These are phyloP conservation scores for Clonostachys rhizophaga DNA, from an alignment of 2,329 filamentous ascomycete species.

Conservation along the genomic window DNA sequence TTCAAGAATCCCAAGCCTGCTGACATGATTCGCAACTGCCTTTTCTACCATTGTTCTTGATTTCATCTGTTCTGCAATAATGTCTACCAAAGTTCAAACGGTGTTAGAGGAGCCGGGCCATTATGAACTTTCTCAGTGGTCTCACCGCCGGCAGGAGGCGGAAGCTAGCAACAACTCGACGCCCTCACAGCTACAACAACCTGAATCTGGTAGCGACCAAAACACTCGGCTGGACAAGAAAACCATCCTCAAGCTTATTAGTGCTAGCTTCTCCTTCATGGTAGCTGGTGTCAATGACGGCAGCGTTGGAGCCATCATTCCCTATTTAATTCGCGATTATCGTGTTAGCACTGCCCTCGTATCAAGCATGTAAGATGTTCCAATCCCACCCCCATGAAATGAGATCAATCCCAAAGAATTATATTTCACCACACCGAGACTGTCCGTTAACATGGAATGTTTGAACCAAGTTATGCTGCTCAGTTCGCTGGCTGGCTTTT, in stretches of 20 bases:
- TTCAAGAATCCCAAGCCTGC: no score
- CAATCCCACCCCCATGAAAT: neutral
- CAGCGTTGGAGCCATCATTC: slow-evolving; percentile 57
- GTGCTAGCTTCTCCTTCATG: slow-evolving; percentile 58
- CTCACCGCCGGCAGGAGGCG: no score
- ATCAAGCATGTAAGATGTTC: slow-evolving; percentile 37
- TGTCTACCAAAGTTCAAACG: no score
- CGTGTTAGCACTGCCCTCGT: slow-evolving; percentile 45
- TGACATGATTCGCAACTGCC: no score
- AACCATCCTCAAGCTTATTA: slow-evolving; percentile 39
- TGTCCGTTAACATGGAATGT: neutral
- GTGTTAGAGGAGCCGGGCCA: no score
- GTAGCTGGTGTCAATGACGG: slow-evolving; percentile 63
- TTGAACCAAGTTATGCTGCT: slow-evolving; percentile 37
- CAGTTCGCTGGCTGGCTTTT: slow-evolving; percentile 57
- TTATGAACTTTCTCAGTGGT: no score
- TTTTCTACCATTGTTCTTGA: no score
- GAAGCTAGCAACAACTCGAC: no score
- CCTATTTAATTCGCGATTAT: slow-evolving; percentile 56
- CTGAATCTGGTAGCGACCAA: no score
- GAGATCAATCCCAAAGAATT: neutral
- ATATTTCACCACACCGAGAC: neutral
- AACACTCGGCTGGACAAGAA: no score
- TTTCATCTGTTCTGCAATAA: no score
- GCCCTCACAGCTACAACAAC: no score